These are phyloP conservation scores for Clohesyomyces aquaticus DNA, from an alignment of 495 filamentous ascomycete genomes.

Conservation along the genomic window DNA sequence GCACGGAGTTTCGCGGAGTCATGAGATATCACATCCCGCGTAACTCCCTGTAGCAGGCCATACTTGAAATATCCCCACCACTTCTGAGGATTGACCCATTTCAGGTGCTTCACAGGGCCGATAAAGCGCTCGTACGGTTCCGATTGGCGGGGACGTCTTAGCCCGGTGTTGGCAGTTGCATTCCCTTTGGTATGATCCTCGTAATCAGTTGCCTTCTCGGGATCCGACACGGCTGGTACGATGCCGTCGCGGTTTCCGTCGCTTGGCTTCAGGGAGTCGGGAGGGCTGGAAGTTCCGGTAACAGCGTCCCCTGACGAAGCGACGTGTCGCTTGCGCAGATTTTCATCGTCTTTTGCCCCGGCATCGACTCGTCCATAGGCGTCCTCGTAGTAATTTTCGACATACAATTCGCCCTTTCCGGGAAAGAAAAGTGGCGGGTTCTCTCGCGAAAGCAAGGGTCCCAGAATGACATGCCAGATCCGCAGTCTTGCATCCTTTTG, in stretches of 20 bases:
- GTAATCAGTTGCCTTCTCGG: slow-evolving; percentile 5
- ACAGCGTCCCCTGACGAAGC: not conserved
- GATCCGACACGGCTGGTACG: slow-evolving; percentile 3
- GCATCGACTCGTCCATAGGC: slow-evolving; percentile 39
- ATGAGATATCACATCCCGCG: slow-evolving; percentile 61
- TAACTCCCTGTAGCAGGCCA: slow-evolving; percentile 47
- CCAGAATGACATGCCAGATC: slow-evolving; percentile 61
- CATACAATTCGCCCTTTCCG: slow-evolving; percentile 43
- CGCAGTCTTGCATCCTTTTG: slow-evolving; percentile 59
- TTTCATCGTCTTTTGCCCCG: slow-evolving; percentile 34
- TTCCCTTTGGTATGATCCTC: not conserved
- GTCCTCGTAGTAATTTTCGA: slow-evolving; percentile 58
- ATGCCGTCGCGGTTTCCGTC: not conserved
- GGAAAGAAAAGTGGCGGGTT: slow-evolving; percentile 35
- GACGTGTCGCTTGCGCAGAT: not conserved
- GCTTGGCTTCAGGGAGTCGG: not conserved
- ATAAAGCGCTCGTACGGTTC: slow-evolving; percentile 29
- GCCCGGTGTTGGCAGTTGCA: not conserved
- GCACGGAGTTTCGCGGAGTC: slow-evolving; percentile 48
- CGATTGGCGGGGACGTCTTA: not conserved
- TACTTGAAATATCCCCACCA: slow-evolving; percentile 32
- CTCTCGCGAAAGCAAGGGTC: slow-evolving; percentile 56
- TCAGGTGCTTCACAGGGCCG: slow-evolving; percentile 14
- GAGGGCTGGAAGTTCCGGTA: not conserved
- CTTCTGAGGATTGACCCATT: slow-evolving; percentile 14